These are phyloP conservation scores for Arachis stenosperma DNA, from an alignment of 306 rosid genomes.

Conservation along the genomic window DNA sequence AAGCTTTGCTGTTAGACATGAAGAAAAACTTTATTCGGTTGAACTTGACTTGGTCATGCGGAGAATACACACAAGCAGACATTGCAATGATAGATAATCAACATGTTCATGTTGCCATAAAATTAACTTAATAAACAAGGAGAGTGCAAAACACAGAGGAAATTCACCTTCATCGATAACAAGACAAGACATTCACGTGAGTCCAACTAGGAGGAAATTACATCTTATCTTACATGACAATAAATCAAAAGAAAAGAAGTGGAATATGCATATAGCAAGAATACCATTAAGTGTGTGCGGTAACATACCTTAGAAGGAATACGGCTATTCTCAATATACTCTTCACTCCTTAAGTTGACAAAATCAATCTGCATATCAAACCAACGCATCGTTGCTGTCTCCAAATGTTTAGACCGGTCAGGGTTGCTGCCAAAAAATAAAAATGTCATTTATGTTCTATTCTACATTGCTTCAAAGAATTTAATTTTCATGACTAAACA, in stretches of 20 bases:
- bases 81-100: constrained; percentile 24
- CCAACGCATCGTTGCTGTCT: constrained; percentile 93
- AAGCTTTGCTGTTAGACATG: constrained; percentile 69
- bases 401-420: constrained; percentile 96
- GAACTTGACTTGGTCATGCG: constrained; percentile 29
- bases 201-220: constrained; percentile 23
- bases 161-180: background rate
- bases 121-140: constrained; percentile 19
- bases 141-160: constrained; percentile 14
- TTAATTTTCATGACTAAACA: background rate
- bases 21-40: constrained; percentile 30
- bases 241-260: background rate
- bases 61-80: background rate
- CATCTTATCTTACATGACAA: constrained; percentile 1
- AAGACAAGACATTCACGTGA: background rate
- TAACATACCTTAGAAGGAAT: constrained; percentile 74
- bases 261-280: background rate
- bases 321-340: constrained; percentile 85
- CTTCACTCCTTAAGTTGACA: constrained; percentile 89
- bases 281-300: background rate
- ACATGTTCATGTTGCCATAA: constrained; percentile 18
- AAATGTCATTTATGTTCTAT: too few species aligned
- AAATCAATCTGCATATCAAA: constrained; percentile 89
- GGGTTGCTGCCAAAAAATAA: constrained; percentile 74
- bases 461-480: background rate